Percentiles rank a stretch among this genome's conserved stretches.
These are phyloP conservation scores for Penicillium pulvis DNA, from an alignment of 495 filamentous ascomycete genomes.

Conservation along the genomic window DNA sequence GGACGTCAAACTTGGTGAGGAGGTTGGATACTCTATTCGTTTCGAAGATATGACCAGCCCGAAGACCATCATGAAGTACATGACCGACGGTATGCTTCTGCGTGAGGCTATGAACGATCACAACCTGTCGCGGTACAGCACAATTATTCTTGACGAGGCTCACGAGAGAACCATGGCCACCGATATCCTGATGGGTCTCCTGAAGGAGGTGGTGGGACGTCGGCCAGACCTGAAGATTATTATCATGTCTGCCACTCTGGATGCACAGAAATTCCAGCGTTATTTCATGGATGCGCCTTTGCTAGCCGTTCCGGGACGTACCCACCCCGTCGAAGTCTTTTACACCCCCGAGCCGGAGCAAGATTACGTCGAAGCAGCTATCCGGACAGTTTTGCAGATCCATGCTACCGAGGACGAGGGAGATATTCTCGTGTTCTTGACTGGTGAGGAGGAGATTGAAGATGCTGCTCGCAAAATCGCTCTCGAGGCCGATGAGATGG, in stretches of 20 bases:
- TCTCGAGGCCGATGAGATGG: constrained; percentile 88
- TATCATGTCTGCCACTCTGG: constrained; percentile 97
- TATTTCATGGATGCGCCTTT: constrained; percentile 96
- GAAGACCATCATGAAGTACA: constrained; percentile 96
- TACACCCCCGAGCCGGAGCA: constrained; percentile 96
- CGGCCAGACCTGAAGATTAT: constrained; percentile 91
- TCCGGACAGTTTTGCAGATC: constrained; percentile 94
- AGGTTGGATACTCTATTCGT: constrained; percentile 98
- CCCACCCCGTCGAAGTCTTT: constrained; percentile 96
- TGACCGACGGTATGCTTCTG: constrained; percentile 99
- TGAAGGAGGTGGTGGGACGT: constrained; percentile 80
- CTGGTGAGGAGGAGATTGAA: constrained; percentile 98
- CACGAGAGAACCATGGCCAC: constrained; percentile 96
- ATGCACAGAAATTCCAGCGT: constrained; percentile 96
- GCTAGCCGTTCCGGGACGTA: constrained; percentile 92
- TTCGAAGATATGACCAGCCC: constrained; percentile 94
- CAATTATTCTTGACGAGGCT: constrained; percentile 97
- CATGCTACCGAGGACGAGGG: constrained; percentile 91
- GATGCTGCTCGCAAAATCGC: constrained; percentile 90
- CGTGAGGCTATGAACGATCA: constrained; percentile 98
- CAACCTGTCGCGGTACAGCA: constrained; percentile 87
- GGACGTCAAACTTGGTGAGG: constrained; percentile 90
- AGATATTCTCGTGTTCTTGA: constrained; percentile 94
- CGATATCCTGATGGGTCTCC: constrained; percentile 92
- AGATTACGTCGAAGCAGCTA: constrained; percentile 94